These are phyloP conservation scores for Spergularia bocconei DNA, from an alignment of 148 eudicot genomes.

Conservation along the genomic window DNA sequence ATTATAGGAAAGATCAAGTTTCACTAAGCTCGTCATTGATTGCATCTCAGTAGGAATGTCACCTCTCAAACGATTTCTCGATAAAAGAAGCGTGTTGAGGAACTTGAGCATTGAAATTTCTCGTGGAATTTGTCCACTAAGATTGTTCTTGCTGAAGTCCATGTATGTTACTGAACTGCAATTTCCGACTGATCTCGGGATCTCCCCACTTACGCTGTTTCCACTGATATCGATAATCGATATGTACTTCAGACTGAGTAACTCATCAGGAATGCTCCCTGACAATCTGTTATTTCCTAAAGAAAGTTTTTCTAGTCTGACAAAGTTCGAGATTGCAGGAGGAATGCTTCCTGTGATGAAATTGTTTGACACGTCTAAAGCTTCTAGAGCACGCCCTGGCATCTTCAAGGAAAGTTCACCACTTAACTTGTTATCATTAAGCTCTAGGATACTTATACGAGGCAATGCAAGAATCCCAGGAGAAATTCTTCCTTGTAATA, in stretches of 20 bases:
- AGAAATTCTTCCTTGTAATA: constrained; percentile 47
- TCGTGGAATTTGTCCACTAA: constrained; percentile 39
- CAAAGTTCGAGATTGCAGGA: constrained; percentile 31
- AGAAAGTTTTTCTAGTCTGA: constrained; percentile 24
- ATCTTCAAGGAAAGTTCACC: constrained; percentile 50
- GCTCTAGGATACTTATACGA: constrained; percentile 31
- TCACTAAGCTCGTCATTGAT: constrained; percentile 39
- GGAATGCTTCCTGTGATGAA: constrained; percentile 48
- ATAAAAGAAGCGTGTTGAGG: constrained; percentile 40
- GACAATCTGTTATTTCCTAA: constrained; percentile 36
- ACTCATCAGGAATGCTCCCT: constrained; percentile 43
- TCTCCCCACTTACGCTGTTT: constrained; percentile 43
- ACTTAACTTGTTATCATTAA: constrained; percentile 40
- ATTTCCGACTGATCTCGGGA: constrained; percentile 37
- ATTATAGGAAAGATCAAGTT: constrained; percentile 52
- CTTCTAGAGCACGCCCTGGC: constrained; percentile 27
- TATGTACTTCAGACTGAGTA: constrained; percentile 34
- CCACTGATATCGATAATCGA: constrained; percentile 34
- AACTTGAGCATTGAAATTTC: constrained; percentile 29
- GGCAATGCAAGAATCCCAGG: constrained; percentile 45
- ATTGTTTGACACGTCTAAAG: constrained; percentile 41
- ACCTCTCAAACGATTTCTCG: constrained; percentile 42
- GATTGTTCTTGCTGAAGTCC: constrained; percentile 48
- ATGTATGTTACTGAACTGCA: constrained; percentile 33
- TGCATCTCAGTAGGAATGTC: constrained; percentile 45